A percentile compares a stretch with the other conserved stretches of the same genome.
phyloP scores from a whole-genome alignment of 2,329 filamentous ascomycete species.

The Lojkania enalia region DNA sequence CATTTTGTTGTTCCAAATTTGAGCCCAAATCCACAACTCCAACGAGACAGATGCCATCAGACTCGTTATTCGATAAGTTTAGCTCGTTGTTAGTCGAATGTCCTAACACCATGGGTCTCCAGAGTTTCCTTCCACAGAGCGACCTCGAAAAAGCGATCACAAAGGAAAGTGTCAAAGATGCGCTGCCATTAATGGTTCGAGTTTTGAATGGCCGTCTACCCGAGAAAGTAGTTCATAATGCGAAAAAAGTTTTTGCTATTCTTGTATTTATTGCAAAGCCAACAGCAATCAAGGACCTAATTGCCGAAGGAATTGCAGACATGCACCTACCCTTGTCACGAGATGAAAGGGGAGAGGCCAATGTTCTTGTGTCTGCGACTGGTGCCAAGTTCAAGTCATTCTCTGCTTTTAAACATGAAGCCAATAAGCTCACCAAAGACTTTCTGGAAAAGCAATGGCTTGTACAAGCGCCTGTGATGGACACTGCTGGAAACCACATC shows the following conservation, averaged over 20 bases:
- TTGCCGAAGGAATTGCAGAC: conserved; percentile 7
- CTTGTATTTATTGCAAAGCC: conserved; percentile 6
- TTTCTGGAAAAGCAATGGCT: conserved; percentile 14
- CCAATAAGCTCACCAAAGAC: neutral
- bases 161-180: conserved; percentile 3
- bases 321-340: conserved; percentile 6
- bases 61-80: too few species aligned
- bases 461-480: conserved; percentile 11
- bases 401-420: neutral
- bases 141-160: conserved; percentile 3
- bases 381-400: conserved; percentile 4
- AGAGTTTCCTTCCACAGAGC: neutral
- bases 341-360: neutral
- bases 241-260: conserved; percentile 12
- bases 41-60: too few species aligned
- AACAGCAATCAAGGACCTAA: conserved; percentile 4
- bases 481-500: conserved; percentile 4
- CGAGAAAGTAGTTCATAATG: conserved; percentile 1
- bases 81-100: too few species aligned
- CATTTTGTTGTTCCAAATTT: too few species aligned
- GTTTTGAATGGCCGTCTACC: neutral
- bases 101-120: too few species aligned
- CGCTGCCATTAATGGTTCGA: neutral
- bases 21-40: too few species aligned
- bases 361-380: neutral